Percentiles rank a stretch among this genome's conserved stretches.
These are phyloP conservation scores for Ogataea allantospora DNA, from an alignment of 805 yeast species.

Conservation along the genomic window DNA sequence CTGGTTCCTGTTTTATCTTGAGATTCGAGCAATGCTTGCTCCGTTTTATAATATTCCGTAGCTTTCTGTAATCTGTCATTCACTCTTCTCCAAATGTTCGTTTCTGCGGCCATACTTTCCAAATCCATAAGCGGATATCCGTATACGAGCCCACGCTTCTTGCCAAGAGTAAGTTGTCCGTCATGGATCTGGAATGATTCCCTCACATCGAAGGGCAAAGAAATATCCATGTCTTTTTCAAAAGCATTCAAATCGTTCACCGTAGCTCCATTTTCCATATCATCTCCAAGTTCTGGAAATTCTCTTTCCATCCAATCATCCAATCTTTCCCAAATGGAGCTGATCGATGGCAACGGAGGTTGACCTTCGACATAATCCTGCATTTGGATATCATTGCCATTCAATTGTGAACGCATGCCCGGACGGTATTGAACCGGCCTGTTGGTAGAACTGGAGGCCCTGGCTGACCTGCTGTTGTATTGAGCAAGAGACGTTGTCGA, in stretches of 20 bases:
- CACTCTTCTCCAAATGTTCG: constrained; percentile 80
- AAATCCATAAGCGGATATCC: constrained; percentile 78
- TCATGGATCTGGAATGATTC: constrained; percentile 82
- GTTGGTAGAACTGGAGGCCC: constrained; percentile 31
- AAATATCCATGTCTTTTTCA: constrained; percentile 74
- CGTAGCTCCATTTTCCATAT: constrained; percentile 78
- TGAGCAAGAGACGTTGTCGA: constrained; percentile 34
- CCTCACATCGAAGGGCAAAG: constrained; percentile 76
- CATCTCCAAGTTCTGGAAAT: constrained; percentile 78
- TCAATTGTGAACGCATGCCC: constrained; percentile 38
- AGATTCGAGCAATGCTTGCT: constrained; percentile 12
- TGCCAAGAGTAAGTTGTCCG: constrained; percentile 82
- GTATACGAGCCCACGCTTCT: constrained; percentile 73
- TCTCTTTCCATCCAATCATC: constrained; percentile 78
- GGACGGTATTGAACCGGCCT: constrained; percentile 43
- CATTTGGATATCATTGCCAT: constrained; percentile 58
- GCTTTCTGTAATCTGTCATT: constrained; percentile 37
- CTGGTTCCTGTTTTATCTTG: constrained; percentile 17
- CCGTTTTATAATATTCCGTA: constrained; percentile 12
- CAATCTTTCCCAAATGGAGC: constrained; percentile 84
- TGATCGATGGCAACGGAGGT: constrained; percentile 61
- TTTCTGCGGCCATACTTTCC: constrained; percentile 77
- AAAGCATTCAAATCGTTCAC: constrained; percentile 75
- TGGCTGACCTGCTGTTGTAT: constrained; percentile 42
- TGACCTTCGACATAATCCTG: constrained; percentile 42